A percentile compares a stretch with the other conserved stretches of the same genome.
Conservation (phyloP, 192 early-diverging fungal species). For the Coemansia sp. region DNA sequence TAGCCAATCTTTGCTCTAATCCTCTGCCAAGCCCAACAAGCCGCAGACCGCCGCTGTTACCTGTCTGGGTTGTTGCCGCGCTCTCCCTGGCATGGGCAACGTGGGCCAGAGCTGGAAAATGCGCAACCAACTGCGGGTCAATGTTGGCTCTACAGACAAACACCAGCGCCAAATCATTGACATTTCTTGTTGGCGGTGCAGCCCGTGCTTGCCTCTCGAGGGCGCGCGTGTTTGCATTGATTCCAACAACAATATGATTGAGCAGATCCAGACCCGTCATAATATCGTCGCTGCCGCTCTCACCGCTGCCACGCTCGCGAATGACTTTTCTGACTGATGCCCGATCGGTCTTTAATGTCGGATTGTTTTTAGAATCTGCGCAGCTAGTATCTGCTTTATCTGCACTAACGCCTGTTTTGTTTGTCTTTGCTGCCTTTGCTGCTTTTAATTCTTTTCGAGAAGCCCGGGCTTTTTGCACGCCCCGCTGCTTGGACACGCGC, state of each 20-base stretch:
- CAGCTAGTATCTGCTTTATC: too few relatives aligned
- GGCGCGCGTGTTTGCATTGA: constrained; percentile 40
- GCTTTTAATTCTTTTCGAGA: constrained; percentile 1
- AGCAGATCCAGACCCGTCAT: constrained; percentile 12
- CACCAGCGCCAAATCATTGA: constrained; percentile 22
- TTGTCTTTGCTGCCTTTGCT: neutral
- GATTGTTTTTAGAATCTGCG: too few relatives aligned
- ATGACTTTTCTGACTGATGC: too few relatives aligned
- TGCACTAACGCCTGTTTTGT: constrained; percentile 2
- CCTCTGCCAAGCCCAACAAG: constrained; percentile 32
- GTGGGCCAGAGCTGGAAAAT: constrained; percentile 40
- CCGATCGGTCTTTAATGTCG: too few relatives aligned
- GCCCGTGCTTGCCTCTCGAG: constrained; percentile 32
- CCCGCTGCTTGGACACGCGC: constrained; percentile 17
- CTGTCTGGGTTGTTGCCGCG: neutral
- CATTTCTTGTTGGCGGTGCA: neutral
- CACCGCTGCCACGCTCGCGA: too few relatives aligned
- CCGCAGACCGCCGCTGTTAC: constrained; percentile 12
- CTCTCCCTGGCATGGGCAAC: constrained; percentile 13
- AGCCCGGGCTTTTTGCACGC: constrained; percentile 12
- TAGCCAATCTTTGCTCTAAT: constrained; percentile 24
- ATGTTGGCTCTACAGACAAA: constrained; percentile 41
- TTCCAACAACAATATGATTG: constrained; percentile 30
- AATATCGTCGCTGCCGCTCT: too few relatives aligned
- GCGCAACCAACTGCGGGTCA: constrained; percentile 36